Conservation (phyloP, 768 basidiomycete genomes). For the Cystobasidium onofrii region DNA sequence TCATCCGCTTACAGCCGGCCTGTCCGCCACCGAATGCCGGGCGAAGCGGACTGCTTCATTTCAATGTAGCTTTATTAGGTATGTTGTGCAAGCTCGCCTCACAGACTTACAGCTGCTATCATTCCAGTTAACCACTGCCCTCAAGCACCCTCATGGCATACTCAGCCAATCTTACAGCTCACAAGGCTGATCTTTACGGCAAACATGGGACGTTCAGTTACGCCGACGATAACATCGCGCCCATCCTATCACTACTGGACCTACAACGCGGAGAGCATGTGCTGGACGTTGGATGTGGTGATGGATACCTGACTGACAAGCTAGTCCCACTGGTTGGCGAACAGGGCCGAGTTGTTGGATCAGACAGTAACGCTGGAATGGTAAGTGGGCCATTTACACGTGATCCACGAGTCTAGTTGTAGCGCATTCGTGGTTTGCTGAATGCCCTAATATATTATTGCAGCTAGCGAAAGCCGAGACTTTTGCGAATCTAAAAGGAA, state of each 20-base stretch:
- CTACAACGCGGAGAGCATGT: slow-evolving; percentile 50
- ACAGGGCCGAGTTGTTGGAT: slow-evolving; percentile 57
- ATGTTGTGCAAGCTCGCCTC: not conserved
- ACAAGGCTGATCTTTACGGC: slow-evolving; percentile 53
- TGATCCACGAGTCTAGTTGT: not conserved
- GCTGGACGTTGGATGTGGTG: slow-evolving; percentile 61
- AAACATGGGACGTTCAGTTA: slow-evolving; percentile 66
- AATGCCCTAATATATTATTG: not conserved
- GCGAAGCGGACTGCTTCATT: not conserved
- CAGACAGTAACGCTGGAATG: slow-evolving; percentile 63
- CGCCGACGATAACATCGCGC: slow-evolving; percentile 48
- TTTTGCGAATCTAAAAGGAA: not conserved
- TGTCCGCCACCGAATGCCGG: not conserved
- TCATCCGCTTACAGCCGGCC: not conserved
- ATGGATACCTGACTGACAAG: slow-evolving; percentile 62
- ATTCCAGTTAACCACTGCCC: not conserved
- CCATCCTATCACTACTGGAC: slow-evolving; percentile 57
- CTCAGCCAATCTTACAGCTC: slow-evolving; percentile 8
- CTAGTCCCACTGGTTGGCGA: slow-evolving; percentile 46
- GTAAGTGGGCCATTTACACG: slow-evolving; percentile 48
- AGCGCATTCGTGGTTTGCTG: not conserved
- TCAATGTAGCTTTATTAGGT: too few species aligned
- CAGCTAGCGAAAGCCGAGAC: slow-evolving; percentile 5
- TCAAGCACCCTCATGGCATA: not conserved
- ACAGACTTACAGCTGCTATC: not conserved